Evolutionary conservation across 2,329 filamentous ascomycete genomes (phyloP).

Genomic region (Cytospora piceae): DNA sequence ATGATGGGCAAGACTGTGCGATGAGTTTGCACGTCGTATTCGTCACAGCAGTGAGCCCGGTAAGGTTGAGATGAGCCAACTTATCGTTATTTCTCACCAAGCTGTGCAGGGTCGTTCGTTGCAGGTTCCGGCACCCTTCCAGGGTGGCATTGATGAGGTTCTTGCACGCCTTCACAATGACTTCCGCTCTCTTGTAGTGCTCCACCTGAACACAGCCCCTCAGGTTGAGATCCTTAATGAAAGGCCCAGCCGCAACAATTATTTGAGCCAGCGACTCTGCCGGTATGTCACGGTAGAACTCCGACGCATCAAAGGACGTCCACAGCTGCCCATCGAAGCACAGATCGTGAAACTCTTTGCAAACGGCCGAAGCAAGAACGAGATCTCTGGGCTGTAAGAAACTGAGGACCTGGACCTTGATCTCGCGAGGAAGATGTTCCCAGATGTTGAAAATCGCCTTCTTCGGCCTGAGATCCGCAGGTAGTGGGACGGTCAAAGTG

Average conservation of each 20-base stretch:
- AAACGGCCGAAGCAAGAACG: constrained; percentile 76
- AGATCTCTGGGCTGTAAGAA: constrained; percentile 81
- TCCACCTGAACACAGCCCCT: constrained; percentile 88
- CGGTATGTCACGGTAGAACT: constrained; percentile 87
- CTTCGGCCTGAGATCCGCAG: constrained; percentile 61
- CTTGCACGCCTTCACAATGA: constrained; percentile 79
- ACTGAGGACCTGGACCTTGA: constrained; percentile 76
- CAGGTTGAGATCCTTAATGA: constrained; percentile 87
- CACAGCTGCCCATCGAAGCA: constrained; percentile 97
- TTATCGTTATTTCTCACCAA: constrained; percentile 74
- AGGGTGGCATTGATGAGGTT: constrained; percentile 88
- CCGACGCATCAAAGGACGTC: constrained; percentile 80
- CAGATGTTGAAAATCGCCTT: constrained; percentile 68
- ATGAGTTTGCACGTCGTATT: constrained; percentile 88
- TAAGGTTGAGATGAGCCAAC: constrained; percentile 84
- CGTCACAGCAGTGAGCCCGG: constrained; percentile 76
- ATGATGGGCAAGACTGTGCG: constrained; percentile 74
- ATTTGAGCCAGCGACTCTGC: constrained; percentile 83
- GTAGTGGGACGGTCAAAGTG: constrained; percentile 57
- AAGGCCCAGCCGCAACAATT: constrained; percentile 82
- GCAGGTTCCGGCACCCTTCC: constrained; percentile 86
- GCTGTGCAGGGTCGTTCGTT: constrained; percentile 75
- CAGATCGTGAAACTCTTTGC: constrained; percentile 75
- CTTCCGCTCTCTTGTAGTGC: constrained; percentile 76
- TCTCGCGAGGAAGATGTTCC: constrained; percentile 79